Evolutionary conservation across 352 stramenopile species (phyloP).

Genomic region (Globisporangium heterothallicum): DNA sequence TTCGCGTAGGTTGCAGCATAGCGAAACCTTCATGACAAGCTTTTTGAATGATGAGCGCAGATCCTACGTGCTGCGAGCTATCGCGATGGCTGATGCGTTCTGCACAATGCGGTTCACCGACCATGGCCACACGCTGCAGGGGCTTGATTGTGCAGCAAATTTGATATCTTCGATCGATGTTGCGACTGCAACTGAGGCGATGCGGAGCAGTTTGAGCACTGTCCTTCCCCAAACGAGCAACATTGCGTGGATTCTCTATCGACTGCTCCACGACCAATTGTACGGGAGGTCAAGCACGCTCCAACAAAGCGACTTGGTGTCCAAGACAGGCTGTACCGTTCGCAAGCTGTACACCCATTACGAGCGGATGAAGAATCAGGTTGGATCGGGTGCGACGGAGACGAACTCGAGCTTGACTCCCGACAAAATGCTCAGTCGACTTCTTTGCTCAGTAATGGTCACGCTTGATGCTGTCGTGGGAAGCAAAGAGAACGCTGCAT

Average conservation of each 20-base stretch:
- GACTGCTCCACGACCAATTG: constrained; percentile 7
- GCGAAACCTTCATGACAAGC: not conserved
- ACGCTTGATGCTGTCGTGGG: constrained; percentile 3
- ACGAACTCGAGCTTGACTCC: not conserved
- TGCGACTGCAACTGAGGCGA: not conserved
- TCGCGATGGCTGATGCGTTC: constrained; percentile 13
- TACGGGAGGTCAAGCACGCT: not conserved
- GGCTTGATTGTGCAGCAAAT: constrained; percentile 8
- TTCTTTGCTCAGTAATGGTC: constrained; percentile 10
- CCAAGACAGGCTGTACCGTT: not conserved
- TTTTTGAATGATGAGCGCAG: constrained; percentile 7
- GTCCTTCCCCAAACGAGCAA: constrained; percentile 7
- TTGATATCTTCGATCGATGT: constrained; percentile 8
- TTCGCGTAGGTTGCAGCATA: constrained; percentile 5
- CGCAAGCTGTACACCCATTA: constrained; percentile 9
- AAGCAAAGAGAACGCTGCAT: constrained; percentile 5
- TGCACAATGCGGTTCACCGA: constrained; percentile 1
- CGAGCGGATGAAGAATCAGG: not conserved
- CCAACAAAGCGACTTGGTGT: not conserved
- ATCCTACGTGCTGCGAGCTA: constrained; percentile 6
- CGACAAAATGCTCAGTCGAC: constrained; percentile 4
- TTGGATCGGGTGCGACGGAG: not conserved
- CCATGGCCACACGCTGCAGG: not conserved
- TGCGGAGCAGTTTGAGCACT: not conserved
- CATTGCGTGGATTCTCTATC: constrained; percentile 13